Evolutionary conservation across 176 grass and related monocot genomes (phyloP), one percentile per base, ranked within the genome.

Genomic region (Ananas comosus): DNA sequence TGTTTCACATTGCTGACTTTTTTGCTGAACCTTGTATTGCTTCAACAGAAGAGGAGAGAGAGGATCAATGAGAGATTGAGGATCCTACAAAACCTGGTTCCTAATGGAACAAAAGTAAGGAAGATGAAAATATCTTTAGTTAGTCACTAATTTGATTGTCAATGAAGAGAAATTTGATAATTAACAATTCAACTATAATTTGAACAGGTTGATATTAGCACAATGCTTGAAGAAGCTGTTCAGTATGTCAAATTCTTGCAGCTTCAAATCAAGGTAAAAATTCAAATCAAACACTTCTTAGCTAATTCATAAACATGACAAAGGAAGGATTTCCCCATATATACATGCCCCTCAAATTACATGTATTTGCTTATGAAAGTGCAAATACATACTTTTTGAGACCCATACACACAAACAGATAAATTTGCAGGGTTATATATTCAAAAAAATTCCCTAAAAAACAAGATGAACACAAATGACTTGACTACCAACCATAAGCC

Each of bases 141-240:
- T 49, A 22, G 16, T 18, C 11, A 64, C 2, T 49, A 23, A 1
- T 14, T 19, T 73, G 63, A 18, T 14, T 42, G 33, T 42, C 33
- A 42, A 42, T 42, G 33, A 70, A 50, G 12, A 24, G 16, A 51
- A 11, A 48, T 3, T 51, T 12, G 2, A 42, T 70, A 61, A 61
- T 22, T 61, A 61, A 61, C 57, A 4, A 42, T 19, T 65, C 50
- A 42, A 67, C 69, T 85, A 29, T 79, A 48, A 67, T 68, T 4
- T 85, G 48, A 42, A 57, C 76, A 96, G 93, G 93, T 92, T 78
- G 93, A 97, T 72, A 88, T 97, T 61, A 97, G 89, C 79, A 97
- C 93, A 71, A 97, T 97, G 93, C 84, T 97, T 19, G 93, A 97
- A 81, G 93, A 97, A 83, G 93, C 89, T 74, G 89, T 83, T 48